Base-by-base conservation (phyloP, 768 basidiomycete genomes). In the Lentinula sp. region DNA sequence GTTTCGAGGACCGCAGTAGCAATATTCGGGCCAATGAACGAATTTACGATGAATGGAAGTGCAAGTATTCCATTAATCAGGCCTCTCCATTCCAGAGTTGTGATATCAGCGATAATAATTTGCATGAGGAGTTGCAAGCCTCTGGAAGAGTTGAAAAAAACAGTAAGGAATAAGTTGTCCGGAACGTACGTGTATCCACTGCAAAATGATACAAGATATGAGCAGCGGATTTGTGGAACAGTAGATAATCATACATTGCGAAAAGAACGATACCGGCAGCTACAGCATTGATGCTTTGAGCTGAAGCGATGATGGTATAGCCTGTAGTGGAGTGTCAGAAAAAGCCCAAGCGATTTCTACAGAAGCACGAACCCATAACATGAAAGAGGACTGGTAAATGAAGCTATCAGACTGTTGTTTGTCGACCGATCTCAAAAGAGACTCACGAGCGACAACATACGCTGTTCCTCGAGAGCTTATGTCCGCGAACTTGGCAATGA, bases 401-500 rank as follows among this genome's bases (percentile, higher is more conserved):
- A 48, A 32, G 15, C 18, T 48, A 53, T 52, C 13, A 60, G 46
- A 16, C n/a, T 3, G 16, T 12, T 13, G 36, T 2, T 39, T 50
- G 45, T 18, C 10, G 16, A 15, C 46, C 15, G 16, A 28, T 46
- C 16, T 41, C 33, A 18, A 23, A n/a, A 3, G 15, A 46, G 16
- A 80, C 83, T 75, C 65, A 85, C 84, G 67, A 59, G 87, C 83
- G 42, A 79, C 63, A 33, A 79, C 73, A 67, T 85, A 90, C 1
- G 87, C 85, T 45, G 77, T 78, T 18, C 85, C 86, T 66, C 90
- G 80, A 23, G 88, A 89, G 13, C 81, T 74, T 7, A 88, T 83
- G 69, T 91, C 89, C 8, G 88, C 84, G 43, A 90, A 70, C 71
- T 90, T 90, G 1, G 90, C 88, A 63, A 89, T 83, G 41, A 88